Conservation (phyloP, 441 rosid species). For the Viola pubescens region DNA sequence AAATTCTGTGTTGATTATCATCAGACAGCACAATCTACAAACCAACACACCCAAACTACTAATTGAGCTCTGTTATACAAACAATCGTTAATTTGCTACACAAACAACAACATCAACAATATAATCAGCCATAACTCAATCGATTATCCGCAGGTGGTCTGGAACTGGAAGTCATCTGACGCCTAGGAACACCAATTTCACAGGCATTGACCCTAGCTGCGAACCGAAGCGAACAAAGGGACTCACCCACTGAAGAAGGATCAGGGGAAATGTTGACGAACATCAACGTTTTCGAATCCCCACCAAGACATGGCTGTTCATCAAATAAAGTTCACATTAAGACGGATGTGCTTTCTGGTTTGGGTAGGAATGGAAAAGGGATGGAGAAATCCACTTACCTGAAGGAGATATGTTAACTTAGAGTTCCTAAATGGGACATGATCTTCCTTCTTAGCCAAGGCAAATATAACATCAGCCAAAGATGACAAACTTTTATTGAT, state of each 20-base stretch:
- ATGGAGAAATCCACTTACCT: slow-evolving; percentile 35
- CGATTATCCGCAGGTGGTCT: slow-evolving; percentile 44
- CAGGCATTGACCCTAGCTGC: slow-evolving; percentile 98
- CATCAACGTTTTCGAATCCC: slow-evolving; percentile 95
- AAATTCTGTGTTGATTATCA: no score
- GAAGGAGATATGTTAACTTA: slow-evolving; percentile 87
- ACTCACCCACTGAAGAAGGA: slow-evolving; percentile 77
- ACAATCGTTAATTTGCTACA: neutral
- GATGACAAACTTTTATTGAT: slow-evolving; percentile 88
- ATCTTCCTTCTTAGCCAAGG: slow-evolving; percentile 90
- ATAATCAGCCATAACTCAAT: slow-evolving; percentile 40
- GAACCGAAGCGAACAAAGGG: slow-evolving; percentile 85
- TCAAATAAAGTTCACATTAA: neutral
- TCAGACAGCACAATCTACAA: no score
- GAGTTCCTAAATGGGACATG: slow-evolving; percentile 97
- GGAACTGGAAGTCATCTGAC: slow-evolving; percentile 39
- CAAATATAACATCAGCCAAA: slow-evolving; percentile 81
- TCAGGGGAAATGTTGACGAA: slow-evolving; percentile 91
- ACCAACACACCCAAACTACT: no score
- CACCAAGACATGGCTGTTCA: slow-evolving; percentile 95
- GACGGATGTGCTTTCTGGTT: no score
- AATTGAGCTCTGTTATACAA: neutral
- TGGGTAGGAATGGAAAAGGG: no score
- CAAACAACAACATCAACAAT: neutral
- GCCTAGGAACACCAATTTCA: slow-evolving; percentile 85